Percentiles rank a stretch among this genome's conserved stretches.
phyloP scores from a whole-genome alignment of 1,139 yeast species.

The Saccharomyces uvarum region DNA sequence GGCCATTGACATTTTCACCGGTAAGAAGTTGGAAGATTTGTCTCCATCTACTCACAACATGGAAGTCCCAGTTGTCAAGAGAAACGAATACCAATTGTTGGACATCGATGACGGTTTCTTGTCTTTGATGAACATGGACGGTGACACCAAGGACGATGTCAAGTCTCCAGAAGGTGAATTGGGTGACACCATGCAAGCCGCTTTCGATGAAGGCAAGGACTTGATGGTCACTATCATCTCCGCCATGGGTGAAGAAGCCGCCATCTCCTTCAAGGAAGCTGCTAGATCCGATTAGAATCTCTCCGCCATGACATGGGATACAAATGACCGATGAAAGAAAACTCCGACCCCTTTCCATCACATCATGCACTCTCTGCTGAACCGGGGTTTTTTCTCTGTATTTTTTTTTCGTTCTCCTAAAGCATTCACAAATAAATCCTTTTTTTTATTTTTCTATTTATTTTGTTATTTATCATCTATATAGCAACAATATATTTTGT shows the following conservation, averaged over 20 bases:
- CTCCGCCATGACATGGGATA: background rate
- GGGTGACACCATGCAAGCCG: slow-evolving; percentile 85
- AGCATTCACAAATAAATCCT: background rate
- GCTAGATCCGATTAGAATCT: slow-evolving; percentile 50
- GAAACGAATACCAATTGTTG: slow-evolving; percentile 94
- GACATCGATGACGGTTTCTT: slow-evolving; percentile 98
- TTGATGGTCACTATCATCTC: slow-evolving; percentile 90
- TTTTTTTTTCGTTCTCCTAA: background rate
- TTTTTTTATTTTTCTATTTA: background rate
- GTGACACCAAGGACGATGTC: slow-evolving; percentile 99
- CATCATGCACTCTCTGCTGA: background rate
- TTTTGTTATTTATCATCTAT: slow-evolving; percentile 1
- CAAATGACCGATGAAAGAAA: background rate
- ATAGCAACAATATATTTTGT: background rate
- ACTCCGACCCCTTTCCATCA: background rate
- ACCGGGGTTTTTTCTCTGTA: background rate
- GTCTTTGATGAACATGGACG: slow-evolving; percentile 92
- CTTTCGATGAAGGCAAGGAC: slow-evolving; percentile 97
- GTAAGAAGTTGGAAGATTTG: slow-evolving; percentile 98
- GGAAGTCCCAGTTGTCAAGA: slow-evolving; percentile 97
- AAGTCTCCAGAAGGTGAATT: slow-evolving; percentile 96
- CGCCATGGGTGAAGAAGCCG: slow-evolving; percentile 99
- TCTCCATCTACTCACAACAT: slow-evolving; percentile 99
- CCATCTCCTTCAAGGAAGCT: slow-evolving; percentile 95
- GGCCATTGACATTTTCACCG: slow-evolving; percentile 97